These are phyloP conservation scores for Cryphonectria parasitica DNA, from an alignment of 2,329 filamentous ascomycete species.

Conservation along the genomic window DNA sequence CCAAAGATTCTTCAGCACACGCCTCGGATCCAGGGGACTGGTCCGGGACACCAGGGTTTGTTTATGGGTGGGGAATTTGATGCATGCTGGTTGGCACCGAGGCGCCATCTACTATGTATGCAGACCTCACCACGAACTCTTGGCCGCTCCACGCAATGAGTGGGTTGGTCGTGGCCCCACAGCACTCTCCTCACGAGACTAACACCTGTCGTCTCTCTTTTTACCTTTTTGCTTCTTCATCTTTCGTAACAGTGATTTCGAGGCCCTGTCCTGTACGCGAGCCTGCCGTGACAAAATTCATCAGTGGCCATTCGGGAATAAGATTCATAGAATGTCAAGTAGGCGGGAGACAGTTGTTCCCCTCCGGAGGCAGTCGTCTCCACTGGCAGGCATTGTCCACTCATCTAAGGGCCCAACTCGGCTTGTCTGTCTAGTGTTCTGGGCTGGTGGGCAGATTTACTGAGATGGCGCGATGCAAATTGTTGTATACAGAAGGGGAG, in stretches of 20 bases:
- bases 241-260: neutral
- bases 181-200: neutral
- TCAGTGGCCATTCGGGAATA: neutral
- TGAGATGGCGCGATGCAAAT: conserved; percentile 8
- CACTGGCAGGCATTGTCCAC: neutral
- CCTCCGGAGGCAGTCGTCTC: neutral
- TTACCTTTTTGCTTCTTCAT: too few species aligned
- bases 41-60: neutral
- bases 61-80: neutral
- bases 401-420: neutral
- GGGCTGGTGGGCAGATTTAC: neutral
- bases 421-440: neutral
- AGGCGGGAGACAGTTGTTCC: neutral
- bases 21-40: conserved; percentile 6
- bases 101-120: conserved; percentile 4
- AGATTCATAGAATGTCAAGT: neutral
- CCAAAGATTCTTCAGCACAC: conserved; percentile 16
- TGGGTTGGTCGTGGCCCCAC: neutral
- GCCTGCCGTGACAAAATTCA: neutral
- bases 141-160: conserved; percentile 1
- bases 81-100: neutral
- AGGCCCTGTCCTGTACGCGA: neutral
- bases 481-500: neutral
- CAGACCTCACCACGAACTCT: neutral
- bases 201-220: neutral